phyloP scores from a whole-genome alignment of 78 protist genomes.

The Cavenderia fasciculata region DNA sequence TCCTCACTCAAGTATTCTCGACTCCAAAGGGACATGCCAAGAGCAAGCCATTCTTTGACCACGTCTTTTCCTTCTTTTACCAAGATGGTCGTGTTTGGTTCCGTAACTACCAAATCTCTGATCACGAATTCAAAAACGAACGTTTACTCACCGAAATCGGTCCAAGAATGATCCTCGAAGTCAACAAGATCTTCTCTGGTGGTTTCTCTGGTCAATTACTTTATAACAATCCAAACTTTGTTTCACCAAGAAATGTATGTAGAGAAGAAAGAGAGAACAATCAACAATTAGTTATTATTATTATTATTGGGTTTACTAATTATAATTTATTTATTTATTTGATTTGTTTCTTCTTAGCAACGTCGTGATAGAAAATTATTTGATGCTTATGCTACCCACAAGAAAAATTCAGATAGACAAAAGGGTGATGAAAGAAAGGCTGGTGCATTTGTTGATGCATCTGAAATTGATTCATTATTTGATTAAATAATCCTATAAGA shows the following conservation, averaged over 20 bases:
- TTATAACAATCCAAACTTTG: constrained; percentile 51
- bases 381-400: no score
- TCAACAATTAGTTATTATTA: neutral
- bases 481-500: no score
- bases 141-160: constrained; percentile 91
- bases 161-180: constrained; percentile 92
- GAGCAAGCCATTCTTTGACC: constrained; percentile 97
- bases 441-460: neutral
- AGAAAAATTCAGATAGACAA: no score
- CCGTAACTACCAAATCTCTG: constrained; percentile 93
- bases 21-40: constrained; percentile 93
- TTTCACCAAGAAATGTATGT: constrained; percentile 58
- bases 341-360: neutral
- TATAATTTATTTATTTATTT: neutral
- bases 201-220: constrained; percentile 81
- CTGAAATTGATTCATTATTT: neutral
- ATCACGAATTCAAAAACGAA: constrained; percentile 68
- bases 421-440: no score
- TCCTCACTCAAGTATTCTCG: constrained; percentile 89
- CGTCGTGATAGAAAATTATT: no score
- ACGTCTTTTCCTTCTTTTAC: constrained; percentile 89
- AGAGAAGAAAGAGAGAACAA: no score
- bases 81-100: constrained; percentile 94
- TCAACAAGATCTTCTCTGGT: constrained; percentile 85
- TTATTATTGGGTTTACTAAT: neutral